A percentile compares a stretch with the other conserved stretches of the same genome.
phyloP scores from a whole-genome alignment of 140 eudicot species.

The Flaveria floridana region DNA sequence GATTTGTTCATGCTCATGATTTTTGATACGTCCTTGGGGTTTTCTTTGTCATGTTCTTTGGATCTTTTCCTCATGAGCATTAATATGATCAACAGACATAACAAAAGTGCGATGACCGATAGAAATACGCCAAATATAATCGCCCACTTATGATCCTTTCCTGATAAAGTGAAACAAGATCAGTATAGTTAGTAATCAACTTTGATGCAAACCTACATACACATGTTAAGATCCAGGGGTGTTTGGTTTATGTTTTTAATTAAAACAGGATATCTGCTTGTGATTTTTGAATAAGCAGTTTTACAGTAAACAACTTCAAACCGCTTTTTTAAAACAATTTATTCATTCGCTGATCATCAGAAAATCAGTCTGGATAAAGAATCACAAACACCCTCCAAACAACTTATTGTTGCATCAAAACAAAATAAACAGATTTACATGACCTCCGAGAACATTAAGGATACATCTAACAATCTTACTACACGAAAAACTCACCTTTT shows the following conservation, averaged over 20 bases:
- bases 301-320: no score
- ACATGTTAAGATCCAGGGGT: not conserved
- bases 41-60: conserved; percentile 37
- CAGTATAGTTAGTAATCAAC: conserved; percentile 1
- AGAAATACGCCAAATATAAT: conserved; percentile 46
- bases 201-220: not conserved
- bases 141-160: conserved; percentile 50
- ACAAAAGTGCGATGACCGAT: conserved; percentile 43
- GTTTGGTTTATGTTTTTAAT: no score
- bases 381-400: no score
- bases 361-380: no score
- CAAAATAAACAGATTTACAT: not conserved
- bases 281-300: no score
- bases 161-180: conserved; percentile 29
- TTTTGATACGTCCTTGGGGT: conserved; percentile 43
- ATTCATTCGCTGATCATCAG: no score
- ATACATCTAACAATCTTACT: not conserved
- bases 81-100: conserved; percentile 45
- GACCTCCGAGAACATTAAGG: not conserved
- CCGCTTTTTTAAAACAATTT: no score
- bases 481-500: conserved; percentile 26
- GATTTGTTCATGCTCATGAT: conserved; percentile 41
- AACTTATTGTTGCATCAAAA: no score
- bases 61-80: conserved; percentile 45
- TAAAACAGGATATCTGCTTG: no score